Evolutionary conservation across 257 asterid genomes (phyloP).

Genomic region (Gardenia jasminoides): DNA sequence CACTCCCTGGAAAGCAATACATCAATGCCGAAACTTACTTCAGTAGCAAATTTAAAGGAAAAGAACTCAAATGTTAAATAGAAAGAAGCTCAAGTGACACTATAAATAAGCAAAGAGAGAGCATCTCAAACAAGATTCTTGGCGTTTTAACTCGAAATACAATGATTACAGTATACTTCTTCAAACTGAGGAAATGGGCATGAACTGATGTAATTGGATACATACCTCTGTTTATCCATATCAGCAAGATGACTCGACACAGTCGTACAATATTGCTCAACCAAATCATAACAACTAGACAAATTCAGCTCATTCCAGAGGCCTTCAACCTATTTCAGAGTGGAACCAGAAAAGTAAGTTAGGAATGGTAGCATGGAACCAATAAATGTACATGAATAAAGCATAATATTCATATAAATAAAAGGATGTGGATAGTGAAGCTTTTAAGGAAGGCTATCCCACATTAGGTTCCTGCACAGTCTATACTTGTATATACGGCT

Average conservation of each 20-base stretch:
- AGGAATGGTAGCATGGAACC: neutral
- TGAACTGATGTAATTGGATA: neutral
- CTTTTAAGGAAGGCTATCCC: neutral
- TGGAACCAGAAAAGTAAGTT: neutral
- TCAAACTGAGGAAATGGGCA: too few species aligned
- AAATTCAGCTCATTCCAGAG: constrained; percentile 58
- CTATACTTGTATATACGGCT: neutral
- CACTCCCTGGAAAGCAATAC: constrained; percentile 55
- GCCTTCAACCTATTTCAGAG: constrained; percentile 66
- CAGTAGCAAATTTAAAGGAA: neutral
- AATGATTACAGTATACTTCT: too few species aligned
- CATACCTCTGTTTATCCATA: constrained; percentile 67
- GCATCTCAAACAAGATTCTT: neutral
- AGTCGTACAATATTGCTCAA: constrained; percentile 52
- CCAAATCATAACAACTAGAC: constrained; percentile 56
- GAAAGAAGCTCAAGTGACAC: neutral
- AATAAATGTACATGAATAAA: neutral
- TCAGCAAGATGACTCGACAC: constrained; percentile 45
- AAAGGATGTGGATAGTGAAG: neutral
- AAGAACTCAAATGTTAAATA: neutral
- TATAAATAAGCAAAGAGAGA: neutral
- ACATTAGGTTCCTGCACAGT: neutral
- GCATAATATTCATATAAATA: neutral
- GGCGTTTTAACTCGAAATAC: neutral
- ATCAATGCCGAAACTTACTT: neutral